phyloP scores from a whole-genome alignment of 1,284 basidiomycete genomes.

The Ganoderma resinaceum region DNA sequence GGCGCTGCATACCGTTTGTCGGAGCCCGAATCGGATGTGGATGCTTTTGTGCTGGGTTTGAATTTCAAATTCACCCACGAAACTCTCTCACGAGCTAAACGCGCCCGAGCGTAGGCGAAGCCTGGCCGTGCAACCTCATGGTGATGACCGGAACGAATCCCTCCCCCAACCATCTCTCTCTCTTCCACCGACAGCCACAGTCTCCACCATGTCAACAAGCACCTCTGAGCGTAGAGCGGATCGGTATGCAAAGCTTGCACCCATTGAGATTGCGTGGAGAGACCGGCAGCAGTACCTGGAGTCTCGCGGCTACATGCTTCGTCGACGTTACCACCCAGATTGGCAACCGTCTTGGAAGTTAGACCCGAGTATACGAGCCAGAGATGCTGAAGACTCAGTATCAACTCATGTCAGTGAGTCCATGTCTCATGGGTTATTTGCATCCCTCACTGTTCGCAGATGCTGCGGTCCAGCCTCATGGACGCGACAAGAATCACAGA shows the following conservation, averaged over 20 bases:
- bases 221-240: too few species aligned
- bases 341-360: constrained; percentile 23
- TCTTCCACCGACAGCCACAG: too few species aligned
- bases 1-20: not conserved
- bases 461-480: constrained; percentile 25
- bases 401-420: not conserved
- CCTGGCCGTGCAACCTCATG: too few species aligned
- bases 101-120: too few species aligned
- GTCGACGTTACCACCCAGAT: constrained; percentile 16
- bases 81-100: too few species aligned
- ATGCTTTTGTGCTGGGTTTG: too few species aligned
- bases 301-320: constrained; percentile 20
- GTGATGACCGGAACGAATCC: too few species aligned
- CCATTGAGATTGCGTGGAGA: not conserved
- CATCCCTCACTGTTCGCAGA: not conserved
- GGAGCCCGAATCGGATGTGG: not conserved
- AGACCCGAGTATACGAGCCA: constrained; percentile 15
- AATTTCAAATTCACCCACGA: too few species aligned
- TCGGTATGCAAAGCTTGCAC: too few species aligned
- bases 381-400: not conserved
- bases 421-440: not conserved
- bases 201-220: too few species aligned
- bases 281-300: not conserved
- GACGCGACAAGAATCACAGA: constrained; percentile 40
- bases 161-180: too few species aligned